Evolutionary conservation across 306 rosid genomes (phyloP).

Genomic region (Gastrolobium bilobum): DNA sequence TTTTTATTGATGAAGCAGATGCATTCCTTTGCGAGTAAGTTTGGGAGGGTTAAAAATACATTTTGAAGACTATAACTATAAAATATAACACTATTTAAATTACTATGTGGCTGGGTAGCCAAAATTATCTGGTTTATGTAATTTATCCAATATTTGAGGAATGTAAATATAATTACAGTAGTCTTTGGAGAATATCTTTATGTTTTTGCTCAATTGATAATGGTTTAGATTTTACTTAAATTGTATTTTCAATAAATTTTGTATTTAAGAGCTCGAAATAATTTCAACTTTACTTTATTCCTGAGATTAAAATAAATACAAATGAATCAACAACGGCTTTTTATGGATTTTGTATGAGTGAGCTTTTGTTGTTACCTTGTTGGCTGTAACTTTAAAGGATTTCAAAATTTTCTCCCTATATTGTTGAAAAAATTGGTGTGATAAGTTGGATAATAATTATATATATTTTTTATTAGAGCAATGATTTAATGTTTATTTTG

Average conservation of each 20-base stretch:
- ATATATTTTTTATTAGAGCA: slow-evolving; percentile 1
- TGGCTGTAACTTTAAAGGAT: slow-evolving; percentile 4
- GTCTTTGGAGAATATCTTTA: not conserved
- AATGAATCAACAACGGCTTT: slow-evolving; percentile 17
- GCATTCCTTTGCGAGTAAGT: slow-evolving; percentile 99
- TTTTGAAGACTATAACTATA: slow-evolving; percentile 20
- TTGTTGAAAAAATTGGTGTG: not conserved
- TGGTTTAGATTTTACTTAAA: slow-evolving; percentile 14
- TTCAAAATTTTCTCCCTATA: not conserved
- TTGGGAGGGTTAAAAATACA: slow-evolving; percentile 31
- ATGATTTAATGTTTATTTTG: slow-evolving; percentile 28
- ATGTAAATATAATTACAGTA: not conserved
- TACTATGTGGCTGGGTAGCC: not conserved
- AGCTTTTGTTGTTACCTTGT: not conserved
- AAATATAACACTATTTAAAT: not conserved
- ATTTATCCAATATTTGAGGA: slow-evolving; percentile 18
- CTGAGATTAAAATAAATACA: slow-evolving; percentile 15
- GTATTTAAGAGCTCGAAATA: slow-evolving; percentile 15
- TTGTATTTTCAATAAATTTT: slow-evolving; percentile 4
- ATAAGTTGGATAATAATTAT: slow-evolving; percentile 23
- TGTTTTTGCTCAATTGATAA: slow-evolving; percentile 7
- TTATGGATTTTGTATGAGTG: not conserved
- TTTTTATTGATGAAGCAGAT: slow-evolving; percentile 99
- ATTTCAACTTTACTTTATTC: slow-evolving; percentile 15
- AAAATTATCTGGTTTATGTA: slow-evolving; percentile 11